Evolutionary conservation across 306 rosid species (phyloP), one percentile per base, ranked within the genome.

Genomic region (Ochetophila trinervis): DNA sequence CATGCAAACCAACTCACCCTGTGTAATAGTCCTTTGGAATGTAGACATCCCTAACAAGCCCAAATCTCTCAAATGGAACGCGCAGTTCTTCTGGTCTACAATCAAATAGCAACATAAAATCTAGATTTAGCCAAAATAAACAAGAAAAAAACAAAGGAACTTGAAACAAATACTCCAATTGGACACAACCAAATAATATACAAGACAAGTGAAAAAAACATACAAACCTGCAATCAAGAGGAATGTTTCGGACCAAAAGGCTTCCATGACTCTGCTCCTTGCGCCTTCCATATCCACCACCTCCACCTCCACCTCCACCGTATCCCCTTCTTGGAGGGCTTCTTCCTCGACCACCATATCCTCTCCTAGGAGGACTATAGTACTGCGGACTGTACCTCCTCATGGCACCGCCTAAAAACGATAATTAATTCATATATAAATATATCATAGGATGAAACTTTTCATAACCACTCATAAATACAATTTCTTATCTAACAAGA

Each of bases 241-340:
- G 99, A 81, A 94, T 94, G 71, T 94, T 94, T 60, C 99, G 77
- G 63, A 94, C 99, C 85, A 94, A 79, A 53, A 94, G 97, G 73
- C 99, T 94, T 67, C 99, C 99, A 13, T 78, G 73, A 71, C 62
- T 71, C 58, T 67, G 78, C 14, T 90, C 97, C 79, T 82, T 85
- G 70, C 90, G 97, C 73, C 96, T 90, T 16, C 91, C 90, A 62
- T 67, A 63, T 52, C 83, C 82, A 0, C 85, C 76, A 2, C 70
- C 52, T 4, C 76, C 3, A 49, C 74, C 57, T 0, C 71, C 71
- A 1, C 76, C 67, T 1, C 80, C 76, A 15, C 85, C 78, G 10
- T 72, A 72, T 34, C 77, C 78, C 62, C 82, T 71, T 45, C 83
- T 60, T 0, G 86, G 80, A 5, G 83, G 86, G 63, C 86, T 82